These are phyloP conservation scores for Waltergamsia citrina DNA, from an alignment of 2,329 filamentous ascomycete species.

Conservation along the genomic window DNA sequence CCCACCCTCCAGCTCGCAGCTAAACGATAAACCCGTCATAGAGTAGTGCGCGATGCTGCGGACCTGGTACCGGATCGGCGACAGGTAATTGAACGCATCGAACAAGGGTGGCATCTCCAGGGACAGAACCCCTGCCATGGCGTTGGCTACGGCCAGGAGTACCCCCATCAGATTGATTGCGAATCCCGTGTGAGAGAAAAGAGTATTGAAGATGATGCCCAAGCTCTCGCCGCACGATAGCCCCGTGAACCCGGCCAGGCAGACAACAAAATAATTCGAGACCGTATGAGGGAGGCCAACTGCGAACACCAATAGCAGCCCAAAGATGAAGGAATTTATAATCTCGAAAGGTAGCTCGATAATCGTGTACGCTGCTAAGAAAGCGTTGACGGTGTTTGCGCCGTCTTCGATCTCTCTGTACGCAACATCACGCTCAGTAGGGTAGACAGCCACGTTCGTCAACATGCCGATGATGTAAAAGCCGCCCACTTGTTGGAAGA, in stretches of 20 bases:
- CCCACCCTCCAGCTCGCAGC: constrained; percentile 49
- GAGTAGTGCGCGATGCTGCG: constrained; percentile 59
- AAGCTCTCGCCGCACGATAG: constrained; percentile 67
- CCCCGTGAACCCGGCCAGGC: constrained; percentile 63
- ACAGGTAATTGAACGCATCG: constrained; percentile 60
- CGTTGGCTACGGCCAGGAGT: constrained; percentile 59
- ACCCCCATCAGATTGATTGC: constrained; percentile 65
- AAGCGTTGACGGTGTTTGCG: constrained; percentile 61
- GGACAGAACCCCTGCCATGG: constrained; percentile 63
- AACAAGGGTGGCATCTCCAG: constrained; percentile 62
- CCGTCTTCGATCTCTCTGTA: constrained; percentile 68
- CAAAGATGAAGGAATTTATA: constrained; percentile 54
- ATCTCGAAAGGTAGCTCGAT: constrained; percentile 67
- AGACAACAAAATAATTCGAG: constrained; percentile 56
- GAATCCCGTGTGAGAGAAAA: constrained; percentile 67
- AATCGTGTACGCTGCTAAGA: constrained; percentile 60
- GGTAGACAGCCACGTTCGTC: constrained; percentile 69
- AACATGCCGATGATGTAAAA: constrained; percentile 72
- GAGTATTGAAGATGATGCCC: constrained; percentile 72
- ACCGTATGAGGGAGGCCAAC: constrained; percentile 54
- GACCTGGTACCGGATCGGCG: constrained; percentile 60
- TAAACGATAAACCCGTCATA: constrained; percentile 50
- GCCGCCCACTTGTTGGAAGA: constrained; percentile 61
- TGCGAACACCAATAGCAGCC: constrained; percentile 52
- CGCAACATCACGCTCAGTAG: constrained; percentile 63